phyloP scores from a whole-genome alignment of 2,329 filamentous ascomycete species.

The Verticillium alfalfae region DNA sequence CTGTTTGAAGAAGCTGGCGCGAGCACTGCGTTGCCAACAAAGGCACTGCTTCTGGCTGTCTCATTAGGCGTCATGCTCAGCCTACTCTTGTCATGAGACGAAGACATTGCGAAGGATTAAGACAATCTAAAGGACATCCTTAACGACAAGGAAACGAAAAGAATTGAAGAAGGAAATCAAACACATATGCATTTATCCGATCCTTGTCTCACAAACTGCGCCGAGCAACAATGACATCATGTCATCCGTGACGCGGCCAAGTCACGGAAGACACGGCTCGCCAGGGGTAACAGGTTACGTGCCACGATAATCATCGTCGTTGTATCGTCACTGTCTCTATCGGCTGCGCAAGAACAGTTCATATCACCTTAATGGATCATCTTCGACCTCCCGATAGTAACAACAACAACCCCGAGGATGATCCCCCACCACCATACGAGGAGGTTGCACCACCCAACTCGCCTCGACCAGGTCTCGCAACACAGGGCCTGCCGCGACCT shows the following conservation, averaged over 20 bases:
- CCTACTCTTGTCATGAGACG: not conserved
- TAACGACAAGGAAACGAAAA: not conserved
- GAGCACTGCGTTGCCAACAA: no score
- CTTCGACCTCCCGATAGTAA: not conserved
- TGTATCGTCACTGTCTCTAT: not conserved
- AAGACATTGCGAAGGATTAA: not conserved
- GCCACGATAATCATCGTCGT: not conserved
- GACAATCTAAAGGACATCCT: not conserved
- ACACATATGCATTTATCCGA: not conserved
- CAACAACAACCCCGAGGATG: not conserved
- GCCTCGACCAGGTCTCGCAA: not conserved
- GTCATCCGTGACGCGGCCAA: not conserved
- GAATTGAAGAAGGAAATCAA: not conserved
- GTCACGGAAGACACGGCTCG: not conserved
- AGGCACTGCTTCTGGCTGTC: no score
- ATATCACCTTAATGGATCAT: not conserved
- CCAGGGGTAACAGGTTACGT: not conserved
- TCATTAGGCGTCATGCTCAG: no score
- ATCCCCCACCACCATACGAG: not conserved
- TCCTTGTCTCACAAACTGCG: not conserved
- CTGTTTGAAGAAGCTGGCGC: no score
- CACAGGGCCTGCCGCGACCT: not conserved
- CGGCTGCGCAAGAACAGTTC: not conserved
- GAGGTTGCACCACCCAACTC: not conserved
- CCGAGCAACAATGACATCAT: not conserved